phyloP scores from a whole-genome alignment of 345 rosid species.

The Rhizophora mangle region DNA sequence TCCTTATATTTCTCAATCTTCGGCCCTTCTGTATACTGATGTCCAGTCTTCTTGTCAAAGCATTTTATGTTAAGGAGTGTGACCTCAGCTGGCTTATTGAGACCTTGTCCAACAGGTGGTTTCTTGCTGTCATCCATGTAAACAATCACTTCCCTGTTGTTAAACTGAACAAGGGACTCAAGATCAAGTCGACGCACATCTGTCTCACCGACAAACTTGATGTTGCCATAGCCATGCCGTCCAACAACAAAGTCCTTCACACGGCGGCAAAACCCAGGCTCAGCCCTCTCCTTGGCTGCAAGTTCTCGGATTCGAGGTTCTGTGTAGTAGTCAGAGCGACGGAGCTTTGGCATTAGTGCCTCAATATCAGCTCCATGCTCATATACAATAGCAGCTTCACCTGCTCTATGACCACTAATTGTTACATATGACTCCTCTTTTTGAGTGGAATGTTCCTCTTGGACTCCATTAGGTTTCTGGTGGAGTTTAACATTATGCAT shows the following conservation, averaged over 20 bases:
- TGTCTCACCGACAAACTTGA: constrained; percentile 83
- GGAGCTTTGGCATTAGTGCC: constrained; percentile 90
- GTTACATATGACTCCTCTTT: constrained; percentile 54
- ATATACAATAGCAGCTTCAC: constrained; percentile 73
- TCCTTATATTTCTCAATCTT: constrained; percentile 72
- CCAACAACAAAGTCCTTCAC: constrained; percentile 87
- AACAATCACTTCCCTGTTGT: constrained; percentile 87
- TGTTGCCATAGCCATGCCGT: constrained; percentile 79
- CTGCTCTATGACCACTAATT: constrained; percentile 65
- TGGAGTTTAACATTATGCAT: constrained; percentile 34
- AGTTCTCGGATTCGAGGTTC: constrained; percentile 90
- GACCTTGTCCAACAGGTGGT: constrained; percentile 89
- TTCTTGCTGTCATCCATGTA: constrained; percentile 89
- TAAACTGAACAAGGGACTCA: constrained; percentile 74
- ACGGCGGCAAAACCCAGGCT: constrained; percentile 65
- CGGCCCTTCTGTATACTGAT: constrained; percentile 63
- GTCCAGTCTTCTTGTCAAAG: constrained; percentile 68
- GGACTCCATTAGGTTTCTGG: constrained; percentile 52
- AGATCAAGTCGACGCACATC: constrained; percentile 81
- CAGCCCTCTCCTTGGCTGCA: constrained; percentile 85
- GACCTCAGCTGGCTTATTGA: constrained; percentile 93
- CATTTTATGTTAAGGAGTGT: constrained; percentile 90
- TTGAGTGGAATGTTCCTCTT: constrained; percentile 38
- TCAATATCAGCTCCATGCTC: constrained; percentile 84
- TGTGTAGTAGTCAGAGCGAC: constrained; percentile 75